Conservation (phyloP, 139 green algal genomes). For the Pleodorina starrii region DNA sequence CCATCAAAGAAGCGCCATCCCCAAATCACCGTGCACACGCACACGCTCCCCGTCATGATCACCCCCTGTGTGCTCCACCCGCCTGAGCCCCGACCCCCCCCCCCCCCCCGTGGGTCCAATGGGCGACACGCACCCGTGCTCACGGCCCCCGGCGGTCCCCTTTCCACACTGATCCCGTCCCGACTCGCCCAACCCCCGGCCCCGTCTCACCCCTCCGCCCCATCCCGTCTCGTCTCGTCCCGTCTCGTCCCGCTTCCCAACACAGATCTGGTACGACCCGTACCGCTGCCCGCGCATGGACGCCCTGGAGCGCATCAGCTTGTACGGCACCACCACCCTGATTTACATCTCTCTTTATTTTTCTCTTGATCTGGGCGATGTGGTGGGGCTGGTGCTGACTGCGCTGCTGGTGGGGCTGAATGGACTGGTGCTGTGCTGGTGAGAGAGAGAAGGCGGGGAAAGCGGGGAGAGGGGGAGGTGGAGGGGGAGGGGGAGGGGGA, state of each 20-base stretch:
- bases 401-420: constrained; percentile 25
- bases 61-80: too few relatives aligned
- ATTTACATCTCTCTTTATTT: constrained; percentile 36
- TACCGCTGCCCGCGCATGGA: constrained; percentile 47
- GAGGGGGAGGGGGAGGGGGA: neutral
- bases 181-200: too few relatives aligned
- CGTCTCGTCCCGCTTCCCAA: neutral
- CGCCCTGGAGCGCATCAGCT: constrained; percentile 32
- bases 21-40: too few relatives aligned
- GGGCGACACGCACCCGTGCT: too few relatives aligned
- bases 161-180: too few relatives aligned
- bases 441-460: neutral
- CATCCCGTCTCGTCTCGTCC: too few relatives aligned
- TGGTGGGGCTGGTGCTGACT: neutral
- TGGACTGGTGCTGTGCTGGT: constrained; percentile 15
- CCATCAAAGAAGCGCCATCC: too few relatives aligned
- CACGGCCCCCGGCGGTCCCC: too few relatives aligned
- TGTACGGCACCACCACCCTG: constrained; percentile 29
- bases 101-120: too few relatives aligned
- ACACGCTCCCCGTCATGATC: too few relatives aligned
- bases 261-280: constrained; percentile 24
- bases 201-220: neutral
- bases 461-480: neutral
- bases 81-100: too few relatives aligned
- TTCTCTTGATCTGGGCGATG: constrained; percentile 11